Conservation (phyloP, 768 basidiomycete genomes). For the Tricholoma flavovirens region DNA sequence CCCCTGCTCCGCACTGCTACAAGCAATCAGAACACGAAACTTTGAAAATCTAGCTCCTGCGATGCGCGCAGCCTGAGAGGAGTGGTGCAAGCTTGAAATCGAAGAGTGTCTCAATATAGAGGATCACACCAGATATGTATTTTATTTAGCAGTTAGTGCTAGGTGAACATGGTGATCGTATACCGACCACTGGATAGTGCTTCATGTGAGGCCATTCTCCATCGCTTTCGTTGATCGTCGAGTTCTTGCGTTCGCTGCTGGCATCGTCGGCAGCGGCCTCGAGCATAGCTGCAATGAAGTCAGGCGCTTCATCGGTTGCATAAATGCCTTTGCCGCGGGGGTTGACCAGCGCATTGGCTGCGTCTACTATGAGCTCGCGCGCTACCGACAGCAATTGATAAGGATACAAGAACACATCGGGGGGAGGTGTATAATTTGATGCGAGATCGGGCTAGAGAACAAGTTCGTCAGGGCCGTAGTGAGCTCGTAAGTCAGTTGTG, state of each 20-base stretch:
- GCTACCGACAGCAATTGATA: conserved; percentile 36
- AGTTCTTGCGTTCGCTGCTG: conserved; percentile 29
- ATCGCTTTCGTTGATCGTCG: conserved; percentile 33
- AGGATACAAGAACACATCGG: conserved; percentile 31
- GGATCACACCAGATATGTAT: conserved; percentile 46
- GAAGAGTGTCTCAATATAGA: conserved; percentile 43
- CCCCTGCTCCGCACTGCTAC: conserved; percentile 28
- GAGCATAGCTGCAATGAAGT: conserved; percentile 34
- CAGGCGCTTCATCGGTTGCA: conserved; percentile 48
- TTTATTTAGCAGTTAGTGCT: conserved; percentile 21
- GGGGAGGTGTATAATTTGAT: conserved; percentile 3
- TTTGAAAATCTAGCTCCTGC: conserved; percentile 47
- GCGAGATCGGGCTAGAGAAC: conserved; percentile 23
- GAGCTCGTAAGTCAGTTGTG: background rate
- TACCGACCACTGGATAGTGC: conserved; percentile 34
- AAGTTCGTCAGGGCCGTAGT: conserved; percentile 19
- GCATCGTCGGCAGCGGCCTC: conserved; percentile 27
- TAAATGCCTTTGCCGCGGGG: conserved; percentile 48
- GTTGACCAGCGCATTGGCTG: conserved; percentile 39
- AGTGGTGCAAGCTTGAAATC: conserved; percentile 52
- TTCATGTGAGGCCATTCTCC: conserved; percentile 40
- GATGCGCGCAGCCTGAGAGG: conserved; percentile 36
- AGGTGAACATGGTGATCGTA: background rate
- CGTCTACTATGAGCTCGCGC: conserved; percentile 36
- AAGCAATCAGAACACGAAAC: conserved; percentile 46